A percentile compares a stretch with the other conserved stretches of the same genome.
These are phyloP conservation scores for Sugiyamaella chiloensis DNA, from an alignment of 805 yeast species.

Conservation along the genomic window DNA sequence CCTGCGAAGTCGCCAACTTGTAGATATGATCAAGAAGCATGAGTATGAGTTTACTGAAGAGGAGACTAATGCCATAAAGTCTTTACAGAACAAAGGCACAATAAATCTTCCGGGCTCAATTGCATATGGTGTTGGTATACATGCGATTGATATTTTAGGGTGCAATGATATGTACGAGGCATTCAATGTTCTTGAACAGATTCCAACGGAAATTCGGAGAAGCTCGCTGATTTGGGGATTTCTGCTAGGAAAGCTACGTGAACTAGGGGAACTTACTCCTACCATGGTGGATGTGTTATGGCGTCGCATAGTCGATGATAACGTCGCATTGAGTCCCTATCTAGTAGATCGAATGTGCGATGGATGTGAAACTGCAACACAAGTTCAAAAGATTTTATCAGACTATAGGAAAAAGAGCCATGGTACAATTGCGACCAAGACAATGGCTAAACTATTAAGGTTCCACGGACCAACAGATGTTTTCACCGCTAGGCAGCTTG, in stretches of 20 bases:
- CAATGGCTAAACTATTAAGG: constrained; percentile 1
- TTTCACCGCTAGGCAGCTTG: not conserved
- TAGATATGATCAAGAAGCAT: constrained; percentile 19
- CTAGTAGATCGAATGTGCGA: constrained; percentile 14
- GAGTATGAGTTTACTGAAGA: constrained; percentile 21
- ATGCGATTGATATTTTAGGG: constrained; percentile 19
- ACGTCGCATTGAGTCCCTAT: constrained; percentile 13
- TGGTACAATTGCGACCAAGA: not conserved
- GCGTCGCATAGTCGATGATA: constrained; percentile 15
- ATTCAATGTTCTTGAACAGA: constrained; percentile 12
- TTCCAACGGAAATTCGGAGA: constrained; percentile 7
- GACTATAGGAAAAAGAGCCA: not conserved
- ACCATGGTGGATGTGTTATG: constrained; percentile 20
- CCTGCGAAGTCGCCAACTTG: not conserved
- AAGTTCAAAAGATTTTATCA: constrained; percentile 16
- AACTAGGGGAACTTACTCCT: constrained; percentile 21
- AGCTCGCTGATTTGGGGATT: constrained; percentile 28
- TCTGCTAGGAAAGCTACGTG: constrained; percentile 21
- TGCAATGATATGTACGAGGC: constrained; percentile 18
- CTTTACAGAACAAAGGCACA: not conserved
- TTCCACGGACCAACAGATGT: constrained; percentile 9
- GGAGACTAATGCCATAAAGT: constrained; percentile 17
- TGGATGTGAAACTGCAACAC: constrained; percentile 5
- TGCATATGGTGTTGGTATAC: constrained; percentile 22
- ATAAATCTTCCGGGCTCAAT: constrained; percentile 14